Evolutionary conservation across 1,284 basidiomycete species (phyloP), one percentile per base, ranked within the genome.

Genomic region (Baeospora myosura): DNA sequence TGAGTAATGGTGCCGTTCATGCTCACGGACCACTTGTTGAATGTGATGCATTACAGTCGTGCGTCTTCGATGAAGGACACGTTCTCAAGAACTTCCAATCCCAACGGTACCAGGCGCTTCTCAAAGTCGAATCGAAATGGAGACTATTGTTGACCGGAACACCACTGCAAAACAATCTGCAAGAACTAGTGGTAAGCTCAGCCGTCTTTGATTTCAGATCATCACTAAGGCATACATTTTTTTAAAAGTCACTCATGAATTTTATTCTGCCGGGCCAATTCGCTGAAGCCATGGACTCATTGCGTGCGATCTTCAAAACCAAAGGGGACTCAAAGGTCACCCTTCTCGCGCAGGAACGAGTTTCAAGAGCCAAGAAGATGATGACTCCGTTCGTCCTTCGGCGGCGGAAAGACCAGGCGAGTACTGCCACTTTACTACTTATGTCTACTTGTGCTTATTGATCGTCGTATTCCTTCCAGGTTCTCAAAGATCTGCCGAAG

Each of bases 311-410:
- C 52, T 99, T 98, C 79, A 98, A 98, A 64, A 89, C 91, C 28
- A 92, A 90, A 53, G 83, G 88, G 4, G 88, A 91, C 53, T 83
- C 85, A 7, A 88, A 88, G 49, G 80, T 88, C 38, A 88, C 87
- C 31, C 61, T 96, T 31, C 79, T 98, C 11, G 88, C 93, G 4
- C 82, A 89, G 57, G 86, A 93, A 59, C 82, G 94, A 35, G 88
- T 97, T 20, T 88, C 91, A 38, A 71, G 95, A 43, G 96, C 96
- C 4, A 96, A 98, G 66, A 92, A 88, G 60, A 97, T 99, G 93
- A 93, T 99, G 84, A 94, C 90, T 12, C 96, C 96, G 0, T 99
- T 99, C 59, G 94, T 98, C 21, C 74, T 99, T 16, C 86, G 96
- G 17, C 78, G 96, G 37, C 79, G 94, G 50, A 99, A 99, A 65